Evolutionary conservation across 768 basidiomycete genomes (phyloP).

Genomic region (Dentipellis sp.): DNA sequence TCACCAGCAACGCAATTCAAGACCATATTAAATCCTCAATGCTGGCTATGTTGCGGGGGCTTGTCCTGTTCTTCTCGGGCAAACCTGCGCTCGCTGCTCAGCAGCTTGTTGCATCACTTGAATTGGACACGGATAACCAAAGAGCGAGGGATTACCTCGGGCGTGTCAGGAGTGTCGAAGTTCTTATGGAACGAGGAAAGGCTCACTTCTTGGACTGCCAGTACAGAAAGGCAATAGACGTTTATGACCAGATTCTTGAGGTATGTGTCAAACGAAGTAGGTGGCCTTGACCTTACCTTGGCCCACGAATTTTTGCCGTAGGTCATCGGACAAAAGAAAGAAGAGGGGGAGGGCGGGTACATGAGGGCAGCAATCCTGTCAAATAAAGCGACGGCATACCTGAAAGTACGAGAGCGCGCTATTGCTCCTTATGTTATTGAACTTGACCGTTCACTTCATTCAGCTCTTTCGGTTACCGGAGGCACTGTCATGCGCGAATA

Average conservation of each 20-base stretch:
- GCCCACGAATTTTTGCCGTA: neutral
- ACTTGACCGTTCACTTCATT: neutral
- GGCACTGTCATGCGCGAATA: neutral
- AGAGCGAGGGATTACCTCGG: neutral
- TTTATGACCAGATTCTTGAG: neutral
- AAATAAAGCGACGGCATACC: neutral
- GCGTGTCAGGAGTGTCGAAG: neutral
- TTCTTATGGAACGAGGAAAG: neutral
- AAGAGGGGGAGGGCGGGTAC: neutral
- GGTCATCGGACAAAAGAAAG: neutral
- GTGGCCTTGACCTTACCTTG: neutral
- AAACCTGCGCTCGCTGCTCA: neutral
- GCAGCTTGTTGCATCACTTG: neutral
- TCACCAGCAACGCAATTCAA: neutral
- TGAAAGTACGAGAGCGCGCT: neutral
- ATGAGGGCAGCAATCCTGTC: neutral
- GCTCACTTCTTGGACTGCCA: neutral
- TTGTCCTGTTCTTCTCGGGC: neutral
- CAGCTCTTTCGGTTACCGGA: neutral
- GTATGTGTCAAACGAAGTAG: neutral
- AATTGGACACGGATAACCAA: neutral
- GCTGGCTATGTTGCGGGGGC: neutral
- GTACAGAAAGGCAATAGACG: neutral
- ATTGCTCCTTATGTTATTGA: neutral
- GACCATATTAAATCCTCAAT: neutral